Percentiles rank a stretch among this genome's conserved stretches.
These are phyloP conservation scores for Fusarium algeriense DNA, from an alignment of 2,329 filamentous ascomycete species.

Conservation along the genomic window DNA sequence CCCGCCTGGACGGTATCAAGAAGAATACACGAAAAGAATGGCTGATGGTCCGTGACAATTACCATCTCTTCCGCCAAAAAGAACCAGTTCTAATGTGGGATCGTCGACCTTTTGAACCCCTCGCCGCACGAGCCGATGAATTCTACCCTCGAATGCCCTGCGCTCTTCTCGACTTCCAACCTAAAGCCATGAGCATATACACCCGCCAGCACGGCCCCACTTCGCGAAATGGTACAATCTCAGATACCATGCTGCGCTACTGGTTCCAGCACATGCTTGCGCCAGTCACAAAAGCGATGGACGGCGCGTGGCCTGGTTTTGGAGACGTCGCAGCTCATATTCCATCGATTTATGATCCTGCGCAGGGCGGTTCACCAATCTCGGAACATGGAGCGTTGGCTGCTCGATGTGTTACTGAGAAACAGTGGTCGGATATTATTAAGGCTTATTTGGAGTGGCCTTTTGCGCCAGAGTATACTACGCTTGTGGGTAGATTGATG, in stretches of 20 bases:
- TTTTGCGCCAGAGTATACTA: slow-evolving; percentile 64
- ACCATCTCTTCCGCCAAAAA: slow-evolving; percentile 62
- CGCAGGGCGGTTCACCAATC: slow-evolving; percentile 59
- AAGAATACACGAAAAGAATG: slow-evolving; percentile 54
- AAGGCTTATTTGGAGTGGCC: slow-evolving; percentile 75
- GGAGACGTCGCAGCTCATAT: slow-evolving; percentile 63
- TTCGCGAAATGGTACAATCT: slow-evolving; percentile 61
- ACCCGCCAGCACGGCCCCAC: slow-evolving; percentile 61
- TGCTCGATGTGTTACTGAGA: slow-evolving; percentile 62
- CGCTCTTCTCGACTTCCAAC: slow-evolving; percentile 75
- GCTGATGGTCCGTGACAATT: slow-evolving; percentile 63
- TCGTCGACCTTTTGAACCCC: slow-evolving; percentile 76
- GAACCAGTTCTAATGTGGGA: slow-evolving; percentile 75
- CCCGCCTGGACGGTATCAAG: slow-evolving; percentile 50
- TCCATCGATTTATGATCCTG: slow-evolving; percentile 61
- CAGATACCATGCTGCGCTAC: slow-evolving; percentile 61
- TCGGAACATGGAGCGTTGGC: slow-evolving; percentile 57
- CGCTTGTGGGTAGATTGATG: slow-evolving; percentile 60
- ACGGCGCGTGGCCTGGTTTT: slow-evolving; percentile 70
- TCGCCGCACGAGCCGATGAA: slow-evolving; percentile 69
- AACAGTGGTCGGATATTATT: slow-evolving; percentile 69
- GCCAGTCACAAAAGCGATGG: slow-evolving; percentile 60
- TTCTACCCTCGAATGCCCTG: slow-evolving; percentile 73
- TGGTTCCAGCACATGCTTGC: slow-evolving; percentile 61
- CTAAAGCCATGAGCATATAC: slow-evolving; percentile 64